These are phyloP conservation scores for Boletus huronensis DNA, from an alignment of 768 basidiomycete species.

Conservation along the genomic window DNA sequence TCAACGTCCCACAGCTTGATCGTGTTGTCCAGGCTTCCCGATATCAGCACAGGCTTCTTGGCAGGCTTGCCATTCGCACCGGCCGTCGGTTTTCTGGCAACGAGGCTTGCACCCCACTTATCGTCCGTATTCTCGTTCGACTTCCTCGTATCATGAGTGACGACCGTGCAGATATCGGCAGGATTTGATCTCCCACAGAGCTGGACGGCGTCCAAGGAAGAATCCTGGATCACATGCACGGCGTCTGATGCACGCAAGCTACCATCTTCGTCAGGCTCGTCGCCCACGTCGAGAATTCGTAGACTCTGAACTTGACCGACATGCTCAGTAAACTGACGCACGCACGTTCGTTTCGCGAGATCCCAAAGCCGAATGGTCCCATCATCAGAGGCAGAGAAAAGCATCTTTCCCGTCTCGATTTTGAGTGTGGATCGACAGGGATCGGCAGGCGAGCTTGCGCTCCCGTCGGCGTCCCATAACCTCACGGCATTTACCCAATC, in stretches of 20 bases:
- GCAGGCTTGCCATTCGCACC: slow-evolving; percentile 14
- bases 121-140: slow-evolving; percentile 14
- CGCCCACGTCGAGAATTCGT: slow-evolving; percentile 68
- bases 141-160: slow-evolving; percentile 25
- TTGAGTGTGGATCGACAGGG: slow-evolving; percentile 39
- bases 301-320: slow-evolving; percentile 94
- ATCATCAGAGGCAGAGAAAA: slow-evolving; percentile 97
- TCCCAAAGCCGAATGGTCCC: slow-evolving; percentile 95
- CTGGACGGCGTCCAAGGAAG: slow-evolving; percentile 15
- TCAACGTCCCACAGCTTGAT: slow-evolving; percentile 96
- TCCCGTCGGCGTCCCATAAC: slow-evolving; percentile 68
- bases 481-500: slow-evolving; percentile 97
- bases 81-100: background rate
- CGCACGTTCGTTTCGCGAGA: slow-evolving; percentile 71
- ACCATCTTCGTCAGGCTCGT: slow-evolving; percentile 35
- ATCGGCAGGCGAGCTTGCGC: slow-evolving; percentile 7
- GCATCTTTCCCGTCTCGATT: slow-evolving; percentile 85
- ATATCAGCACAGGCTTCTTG: slow-evolving; percentile 75
- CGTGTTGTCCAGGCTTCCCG: slow-evolving; percentile 91
- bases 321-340: slow-evolving; percentile 84
- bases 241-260: slow-evolving; percentile 8
- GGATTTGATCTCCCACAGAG: slow-evolving; percentile 10
- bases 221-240: slow-evolving; percentile 13
- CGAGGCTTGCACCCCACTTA: slow-evolving; percentile 2
- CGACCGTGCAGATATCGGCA: slow-evolving; percentile 28